Base-by-base conservation (phyloP, 2,329 filamentous ascomycete genomes). In the Ophiosphaerella herpotricha region DNA sequence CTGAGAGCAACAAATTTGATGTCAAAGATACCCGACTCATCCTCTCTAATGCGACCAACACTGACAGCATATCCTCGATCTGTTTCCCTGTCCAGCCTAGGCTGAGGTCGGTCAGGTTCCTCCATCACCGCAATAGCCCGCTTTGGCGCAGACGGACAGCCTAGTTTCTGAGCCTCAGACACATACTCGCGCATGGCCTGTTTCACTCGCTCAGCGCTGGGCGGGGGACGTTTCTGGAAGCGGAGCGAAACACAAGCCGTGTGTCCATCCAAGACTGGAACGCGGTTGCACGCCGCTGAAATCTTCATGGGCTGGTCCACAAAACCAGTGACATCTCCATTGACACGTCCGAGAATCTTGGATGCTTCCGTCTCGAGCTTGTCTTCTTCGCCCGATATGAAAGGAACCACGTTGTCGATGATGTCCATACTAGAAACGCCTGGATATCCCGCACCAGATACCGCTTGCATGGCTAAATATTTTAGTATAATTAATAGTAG, bases 301-400 rank as follows among this genome's bases (percentile, higher is more conserved):
- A 97, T 86, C 58, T 84, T 85, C 52, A 97, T 84, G 39, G 79
- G 76, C 74, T 95, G 90, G 70, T 94, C 87, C 44, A 85, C 78
- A 62, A 97, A 91, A 11, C 85, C 88, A 5, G 88, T 91, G 14
- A 83, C 80, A 14, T 88, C 85, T 35, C 76, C 75, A 66, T 90
- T 90, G 64, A 97, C 78, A 31, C 74, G 74, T 44, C 94, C 93
- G 2, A 97, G 82, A 64, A 97, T 97, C 83, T 97, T 97, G 66
- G 90, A 88, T 2, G 94, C 92, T 76, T 97, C 94, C 3, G 88
- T 89, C 79, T 96, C 90, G 26, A 97, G 84, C 80, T 97, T 97
- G 75, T 96, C 92, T 75, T 97, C 94, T 77, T 97, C 94, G 50
- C 92, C 92, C 1, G 83, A 82, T 71, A 97, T 99, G 75, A 85